Conservation (phyloP, 148 eudicot species). For the Camellia lanceoleosa region DNA sequence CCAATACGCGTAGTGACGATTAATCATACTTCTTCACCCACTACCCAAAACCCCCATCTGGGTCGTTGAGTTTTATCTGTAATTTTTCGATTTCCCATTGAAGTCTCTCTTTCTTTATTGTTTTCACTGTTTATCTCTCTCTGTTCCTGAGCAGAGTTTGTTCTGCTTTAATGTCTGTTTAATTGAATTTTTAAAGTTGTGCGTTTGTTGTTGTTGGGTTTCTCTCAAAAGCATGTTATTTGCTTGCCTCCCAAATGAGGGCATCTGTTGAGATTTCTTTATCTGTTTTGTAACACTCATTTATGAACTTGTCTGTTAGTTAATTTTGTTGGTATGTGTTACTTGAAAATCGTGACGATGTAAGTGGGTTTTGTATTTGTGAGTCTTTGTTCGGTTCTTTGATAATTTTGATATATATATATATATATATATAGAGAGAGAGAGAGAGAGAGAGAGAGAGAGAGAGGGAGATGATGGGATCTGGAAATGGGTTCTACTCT, state of each 20-base stretch:
- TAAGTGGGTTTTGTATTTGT: background rate
- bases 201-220: background rate
- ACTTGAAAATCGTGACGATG: background rate
- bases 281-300: background rate
- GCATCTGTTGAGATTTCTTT: background rate
- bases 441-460: background rate
- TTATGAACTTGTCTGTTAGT: background rate
- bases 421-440: too few species aligned
- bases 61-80: background rate
- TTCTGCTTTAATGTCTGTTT: background rate
- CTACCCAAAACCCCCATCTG: background rate
- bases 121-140: background rate
- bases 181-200: background rate
- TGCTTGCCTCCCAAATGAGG: background rate
- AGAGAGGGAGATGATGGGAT: conserved; percentile 37
- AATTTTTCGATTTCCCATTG: background rate
- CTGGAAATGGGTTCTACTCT: conserved; percentile 42
- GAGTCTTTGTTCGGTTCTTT: background rate
- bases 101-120: background rate
- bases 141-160: background rate
- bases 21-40: background rate
- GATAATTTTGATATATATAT: background rate
- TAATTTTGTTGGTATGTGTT: background rate
- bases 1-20: background rate
- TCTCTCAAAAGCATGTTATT: background rate